Base-by-base conservation (phyloP, 306 rosid species). In the Malus orientalis region DNA sequence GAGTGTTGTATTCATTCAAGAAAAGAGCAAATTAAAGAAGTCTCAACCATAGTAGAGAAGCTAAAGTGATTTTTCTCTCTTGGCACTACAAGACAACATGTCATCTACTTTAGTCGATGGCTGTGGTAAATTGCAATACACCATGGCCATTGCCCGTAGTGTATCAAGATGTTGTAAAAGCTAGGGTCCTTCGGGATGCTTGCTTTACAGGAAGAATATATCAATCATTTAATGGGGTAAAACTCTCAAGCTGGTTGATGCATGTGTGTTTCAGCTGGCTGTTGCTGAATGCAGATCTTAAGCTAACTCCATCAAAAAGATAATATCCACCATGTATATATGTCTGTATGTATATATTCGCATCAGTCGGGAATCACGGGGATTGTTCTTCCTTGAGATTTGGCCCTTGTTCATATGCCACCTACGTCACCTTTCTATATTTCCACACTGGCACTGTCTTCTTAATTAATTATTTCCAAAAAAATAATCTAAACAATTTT, bases 351-450 rank as follows among this genome's bases (percentile, higher is more conserved):
- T 51, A 16, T 64, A 18, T 62, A 82, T 78, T 23, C 72, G 62
- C 53, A 78, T 82, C 69, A 84, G 51, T 81, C 87, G 88, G 81
- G 92, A 87, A 87, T 91, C 92, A 86, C 97, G 97, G 92, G 91
- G 65, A 71, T 80, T 84, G 87, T 79, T 89, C 80, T 86, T 77
- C 81, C 86, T 82, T 77, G 62, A 60, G 73, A 77, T 70, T 69
- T 72, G 81, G 74, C 71, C 62, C 73, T 45, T 73, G 49, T 40
- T 16, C 30, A 12, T 62, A 29, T 65, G 49, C 60, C 69, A 47
- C 65, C 25, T 64, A 70, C 73, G 11, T 49, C 54, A 49, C 53
- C 53, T 47, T 13, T 15, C 69, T 22, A 65, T 55, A 69, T 83
- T 78, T 72, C 47, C 84, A 54, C 47, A 49, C 67, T 63, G 70